Evolutionary conservation across 768 basidiomycete species (phyloP).

Genomic region (Gautieria morchelliformis): DNA sequence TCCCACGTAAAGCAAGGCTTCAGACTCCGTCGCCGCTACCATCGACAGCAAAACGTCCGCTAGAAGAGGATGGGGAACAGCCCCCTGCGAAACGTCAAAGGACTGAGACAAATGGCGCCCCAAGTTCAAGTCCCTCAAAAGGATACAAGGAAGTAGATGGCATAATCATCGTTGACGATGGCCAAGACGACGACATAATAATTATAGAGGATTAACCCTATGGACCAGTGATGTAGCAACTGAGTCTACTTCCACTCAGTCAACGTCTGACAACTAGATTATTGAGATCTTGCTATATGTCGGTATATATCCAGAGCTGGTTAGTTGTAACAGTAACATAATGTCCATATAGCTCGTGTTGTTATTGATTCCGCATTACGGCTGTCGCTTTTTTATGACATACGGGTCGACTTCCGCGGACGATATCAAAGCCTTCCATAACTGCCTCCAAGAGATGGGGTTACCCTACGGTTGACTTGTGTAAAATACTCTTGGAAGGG

Average conservation of each 20-base stretch:
- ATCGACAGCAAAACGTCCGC: conserved; percentile 41
- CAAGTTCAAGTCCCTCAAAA: conserved; percentile 23
- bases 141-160: conserved; percentile 66
- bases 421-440: conserved; percentile 58
- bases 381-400: conserved; percentile 29
- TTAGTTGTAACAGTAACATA: neutral
- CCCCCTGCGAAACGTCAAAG: conserved; percentile 49
- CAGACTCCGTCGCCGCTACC: conserved; percentile 30
- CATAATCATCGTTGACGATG: conserved; percentile 50
- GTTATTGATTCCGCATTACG: neutral
- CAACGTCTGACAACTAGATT: neutral
- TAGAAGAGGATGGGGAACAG: conserved; percentile 35
- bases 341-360: neutral
- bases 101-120: conserved; percentile 14
- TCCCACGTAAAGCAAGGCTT: conserved; percentile 24
- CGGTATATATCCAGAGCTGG: neutral
- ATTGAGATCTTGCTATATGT: neutral
- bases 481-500: neutral
- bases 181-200: conserved; percentile 31
- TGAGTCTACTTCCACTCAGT: too few species aligned
- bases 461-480: conserved; percentile 40
- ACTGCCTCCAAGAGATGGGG: conserved; percentile 67
- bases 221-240: neutral
- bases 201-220: neutral
- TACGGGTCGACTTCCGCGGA: conserved; percentile 46